Evolutionary conservation across 257 asterid species (phyloP).

Genomic region (Salvia splendens): DNA sequence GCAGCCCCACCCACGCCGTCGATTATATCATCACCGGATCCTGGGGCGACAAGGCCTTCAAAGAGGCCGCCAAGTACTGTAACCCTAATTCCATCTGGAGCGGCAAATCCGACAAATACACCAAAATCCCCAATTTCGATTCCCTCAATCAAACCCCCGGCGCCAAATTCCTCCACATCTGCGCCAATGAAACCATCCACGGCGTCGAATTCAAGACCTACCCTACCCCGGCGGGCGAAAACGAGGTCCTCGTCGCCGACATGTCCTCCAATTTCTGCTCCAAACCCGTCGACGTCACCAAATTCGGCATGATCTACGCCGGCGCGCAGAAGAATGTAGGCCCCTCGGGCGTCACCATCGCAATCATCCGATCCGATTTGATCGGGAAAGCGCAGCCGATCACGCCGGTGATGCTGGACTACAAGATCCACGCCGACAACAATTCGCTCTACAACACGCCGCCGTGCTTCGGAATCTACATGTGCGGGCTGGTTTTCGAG

Average conservation of each 20-base stretch:
- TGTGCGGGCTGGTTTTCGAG: conserved; percentile 92
- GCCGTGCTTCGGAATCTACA: conserved; percentile 88
- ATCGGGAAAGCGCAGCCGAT: conserved; percentile 66
- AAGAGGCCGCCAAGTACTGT: conserved; percentile 70
- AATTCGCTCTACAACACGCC: conserved; percentile 88
- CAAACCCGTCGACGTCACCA: conserved; percentile 75
- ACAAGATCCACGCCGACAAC: conserved; percentile 88
- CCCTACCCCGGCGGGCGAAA: conserved; percentile 55
- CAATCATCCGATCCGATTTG: conserved; percentile 67
- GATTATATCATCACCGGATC: conserved; percentile 90
- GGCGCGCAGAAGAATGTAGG: conserved; percentile 99
- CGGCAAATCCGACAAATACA: conserved; percentile 84
- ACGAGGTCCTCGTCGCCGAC: conserved; percentile 70
- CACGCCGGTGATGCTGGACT: conserved; percentile 90
- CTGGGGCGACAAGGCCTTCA: conserved; percentile 91
- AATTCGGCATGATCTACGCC: conserved; percentile 84
- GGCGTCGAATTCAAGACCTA: conserved; percentile 88
- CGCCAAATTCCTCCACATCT: conserved; percentile 78
- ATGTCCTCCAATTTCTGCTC: conserved; percentile 97
- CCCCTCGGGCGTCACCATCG: conserved; percentile 94
- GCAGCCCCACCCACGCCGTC: conserved; percentile 49
- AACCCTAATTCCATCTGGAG: conserved; percentile 74
- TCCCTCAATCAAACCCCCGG: conserved; percentile 56
- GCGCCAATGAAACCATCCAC: conserved; percentile 94
- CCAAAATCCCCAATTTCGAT: conserved; percentile 65